Evolutionary conservation across 352 stramenopile genomes (phyloP), one percentile per base, ranked within the genome.

Genomic region (Discostella stelligera): DNA sequence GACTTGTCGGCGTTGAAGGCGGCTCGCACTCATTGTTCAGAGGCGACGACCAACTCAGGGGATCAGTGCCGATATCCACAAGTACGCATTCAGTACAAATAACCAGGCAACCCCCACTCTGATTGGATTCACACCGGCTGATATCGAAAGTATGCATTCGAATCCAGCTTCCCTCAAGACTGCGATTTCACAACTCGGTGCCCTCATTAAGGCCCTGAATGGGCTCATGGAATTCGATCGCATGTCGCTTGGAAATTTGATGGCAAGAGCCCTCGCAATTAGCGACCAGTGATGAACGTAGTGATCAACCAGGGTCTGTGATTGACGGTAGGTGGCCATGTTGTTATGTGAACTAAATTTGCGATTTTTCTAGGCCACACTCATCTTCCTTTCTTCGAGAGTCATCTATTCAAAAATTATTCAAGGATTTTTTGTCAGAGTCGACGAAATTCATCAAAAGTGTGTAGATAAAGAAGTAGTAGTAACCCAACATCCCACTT

Each of bases 21-120:
- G 79, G 48, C 95, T 14, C 93, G 97, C 74, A 98, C 95, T 18
- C 94, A 96, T 50, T 97, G 96, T 58, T 97, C 95, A 6, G 95
- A 97, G 79, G 95, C 97, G 72, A 93, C 98, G 13, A 91, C 98
- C 98, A 44, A 91, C 98, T 20, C 93, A 95, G 66, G 89, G 96
- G 21, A 91, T 99, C 3, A 79, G 77, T 3, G 93, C 97, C 41
- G 96, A 99, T 73, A 95, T 98, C 53, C 86, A 90, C n/a, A 94
- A 94, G 63, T 94, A 94, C 79, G 84, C 90, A 5, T 70, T 89
- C 61, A 83, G 84, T 53, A 71, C 82, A 41, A 94, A 94, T 66
- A 86, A 86, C 27, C 87, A 93, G 64, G 91, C 77, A 49, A 89
- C 82, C 0, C 83, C 88, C 0, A 91, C 79, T 30, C 74, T 94